These are phyloP conservation scores for Protea cynaroides DNA, from an alignment of 164 flowering plant species.

Conservation along the genomic window DNA sequence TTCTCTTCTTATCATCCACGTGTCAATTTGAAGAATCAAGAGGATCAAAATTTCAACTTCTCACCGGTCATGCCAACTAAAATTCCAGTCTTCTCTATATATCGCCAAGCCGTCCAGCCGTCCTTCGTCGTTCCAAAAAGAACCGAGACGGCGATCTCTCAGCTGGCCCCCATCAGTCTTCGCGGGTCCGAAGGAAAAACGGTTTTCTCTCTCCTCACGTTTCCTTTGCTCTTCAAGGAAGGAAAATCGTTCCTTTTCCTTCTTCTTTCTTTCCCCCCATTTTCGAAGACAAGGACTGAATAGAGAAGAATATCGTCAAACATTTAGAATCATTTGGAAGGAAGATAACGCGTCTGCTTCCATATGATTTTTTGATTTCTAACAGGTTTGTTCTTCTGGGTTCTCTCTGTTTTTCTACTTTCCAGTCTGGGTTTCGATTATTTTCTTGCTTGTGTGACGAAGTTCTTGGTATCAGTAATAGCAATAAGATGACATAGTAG, in stretches of 20 bases:
- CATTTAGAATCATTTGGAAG: neutral
- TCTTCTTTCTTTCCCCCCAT: constrained; percentile 4
- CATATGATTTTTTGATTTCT: constrained; percentile 4
- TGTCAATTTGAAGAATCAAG: too few relatives aligned
- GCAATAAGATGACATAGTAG: neutral
- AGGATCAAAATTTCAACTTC: too few relatives aligned
- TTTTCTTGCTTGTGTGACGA: neutral
- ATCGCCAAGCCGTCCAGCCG: too few relatives aligned
- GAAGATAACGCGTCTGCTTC: neutral
- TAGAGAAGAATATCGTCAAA: neutral
- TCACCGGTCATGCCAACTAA: neutral
- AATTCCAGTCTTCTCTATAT: too few relatives aligned
- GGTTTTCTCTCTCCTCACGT: constrained; percentile 32
- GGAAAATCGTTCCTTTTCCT: neutral
- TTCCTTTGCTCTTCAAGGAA: neutral
- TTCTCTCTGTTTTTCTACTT: neutral
- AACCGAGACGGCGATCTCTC: neutral
- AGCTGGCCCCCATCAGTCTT: constrained; percentile 15
- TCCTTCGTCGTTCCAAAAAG: neutral
- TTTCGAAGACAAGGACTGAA: too few relatives aligned
- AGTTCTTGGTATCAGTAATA: neutral
- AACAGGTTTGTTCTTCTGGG: constrained; percentile 13
- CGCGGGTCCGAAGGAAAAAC: constrained; percentile 32
- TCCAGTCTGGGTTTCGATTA: constrained; percentile 3
- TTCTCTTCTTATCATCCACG: too few relatives aligned